Conservation (phyloP, 2,329 filamentous ascomycete species). For the Ophiostoma piceae region DNA sequence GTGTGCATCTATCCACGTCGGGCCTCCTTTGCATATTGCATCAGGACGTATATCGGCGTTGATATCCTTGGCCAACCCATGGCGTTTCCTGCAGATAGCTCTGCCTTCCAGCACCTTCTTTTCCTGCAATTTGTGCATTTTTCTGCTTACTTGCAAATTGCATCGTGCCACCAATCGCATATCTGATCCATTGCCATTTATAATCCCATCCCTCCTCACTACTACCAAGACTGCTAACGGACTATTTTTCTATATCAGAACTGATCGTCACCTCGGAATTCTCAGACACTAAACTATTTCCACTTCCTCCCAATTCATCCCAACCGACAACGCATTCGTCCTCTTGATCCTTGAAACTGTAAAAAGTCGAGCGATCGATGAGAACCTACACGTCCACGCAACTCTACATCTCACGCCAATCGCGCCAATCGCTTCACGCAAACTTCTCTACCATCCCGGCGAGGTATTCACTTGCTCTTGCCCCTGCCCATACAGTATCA, state of each 20-base stretch:
- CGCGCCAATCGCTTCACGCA: not conserved
- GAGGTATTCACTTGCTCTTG: not conserved
- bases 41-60: not conserved
- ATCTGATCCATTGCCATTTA: not conserved
- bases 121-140: not conserved
- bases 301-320: not conserved
- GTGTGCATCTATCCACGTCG: not conserved
- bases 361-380: slow-evolving; percentile 7
- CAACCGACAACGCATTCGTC: slow-evolving; percentile 2
- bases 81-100: not conserved
- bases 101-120: not conserved
- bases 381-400: not conserved
- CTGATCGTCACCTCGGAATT: not conserved
- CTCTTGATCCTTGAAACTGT: slow-evolving; percentile 6
- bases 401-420: not conserved
- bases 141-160: not conserved
- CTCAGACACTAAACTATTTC: not conserved
- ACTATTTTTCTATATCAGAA: not conserved
- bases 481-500: not conserved
- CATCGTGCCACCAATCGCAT: not conserved
- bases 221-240: not conserved
- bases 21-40: not conserved
- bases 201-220: not conserved
- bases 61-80: not conserved
- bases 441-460: not conserved